phyloP scores from a whole-genome alignment of 306 rosid genomes.

The Astragalus glycyphyllos region DNA sequence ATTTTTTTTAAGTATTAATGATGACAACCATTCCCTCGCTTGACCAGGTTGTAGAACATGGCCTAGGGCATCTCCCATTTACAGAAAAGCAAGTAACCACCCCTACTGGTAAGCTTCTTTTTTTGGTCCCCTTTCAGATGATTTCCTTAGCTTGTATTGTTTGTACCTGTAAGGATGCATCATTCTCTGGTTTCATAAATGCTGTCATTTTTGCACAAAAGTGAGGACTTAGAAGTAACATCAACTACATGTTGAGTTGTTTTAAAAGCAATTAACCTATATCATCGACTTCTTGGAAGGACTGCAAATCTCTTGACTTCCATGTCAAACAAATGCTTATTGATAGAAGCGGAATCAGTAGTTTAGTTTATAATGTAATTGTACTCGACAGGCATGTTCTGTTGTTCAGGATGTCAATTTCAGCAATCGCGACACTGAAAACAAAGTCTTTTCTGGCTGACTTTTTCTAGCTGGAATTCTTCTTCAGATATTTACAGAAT shows the following conservation, averaged over 20 bases:
- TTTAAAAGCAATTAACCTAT: conserved; percentile 8
- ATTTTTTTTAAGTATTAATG: conserved; percentile 29
- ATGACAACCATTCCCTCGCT: conserved; percentile 40
- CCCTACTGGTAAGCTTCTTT: conserved; percentile 83
- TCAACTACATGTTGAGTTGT: conserved; percentile 9
- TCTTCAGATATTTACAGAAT: neutral
- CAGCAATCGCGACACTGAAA: conserved; percentile 7
- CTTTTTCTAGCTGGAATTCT: conserved; percentile 21
- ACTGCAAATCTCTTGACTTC: conserved; percentile 17
- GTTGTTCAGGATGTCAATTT: conserved; percentile 24
- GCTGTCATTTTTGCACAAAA: conserved; percentile 20
- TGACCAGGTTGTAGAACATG: conserved; percentile 97
- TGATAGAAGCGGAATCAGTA: conserved; percentile 27
- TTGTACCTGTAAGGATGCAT: conserved; percentile 13
- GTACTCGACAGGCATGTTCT: conserved; percentile 26
- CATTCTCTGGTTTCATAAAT: conserved; percentile 37
- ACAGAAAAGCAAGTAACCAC: conserved; percentile 94
- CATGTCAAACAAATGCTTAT: neutral
- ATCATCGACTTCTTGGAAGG: conserved; percentile 25
- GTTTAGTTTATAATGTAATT: conserved; percentile 10
- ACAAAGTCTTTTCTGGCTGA: neutral
- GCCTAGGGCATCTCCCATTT: conserved; percentile 96
- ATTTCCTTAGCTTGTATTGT: conserved; percentile 23
- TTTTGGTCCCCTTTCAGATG: neutral
- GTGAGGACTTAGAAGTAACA: neutral